Base-by-base conservation (phyloP, 805 yeast genomes). In the Starmerella powellii region DNA sequence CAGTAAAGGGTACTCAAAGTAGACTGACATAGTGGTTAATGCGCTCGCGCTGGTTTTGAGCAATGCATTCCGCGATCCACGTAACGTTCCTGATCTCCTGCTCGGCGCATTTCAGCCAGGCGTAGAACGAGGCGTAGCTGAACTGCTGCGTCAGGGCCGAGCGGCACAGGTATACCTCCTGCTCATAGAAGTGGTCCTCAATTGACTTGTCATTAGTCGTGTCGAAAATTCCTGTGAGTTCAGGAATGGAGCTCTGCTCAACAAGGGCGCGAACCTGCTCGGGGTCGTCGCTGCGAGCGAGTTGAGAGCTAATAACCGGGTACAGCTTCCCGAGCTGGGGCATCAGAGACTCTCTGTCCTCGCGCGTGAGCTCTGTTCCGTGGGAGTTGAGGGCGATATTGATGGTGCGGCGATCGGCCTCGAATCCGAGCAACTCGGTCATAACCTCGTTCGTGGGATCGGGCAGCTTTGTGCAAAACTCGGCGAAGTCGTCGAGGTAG, bases 11-110 rank as follows among this genome's bases (percentile, higher is more conserved):
- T n/a, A n/a, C 24, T 27, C 38, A 35, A 18, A 78, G 85, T 31
- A 88, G 95, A 34, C 93, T 69, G 47, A 93, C 86, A 61, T 86
- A 93, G 62, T 83, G 84, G 55, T 80, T 78, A 52, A 91, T 84
- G 62, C 95, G 76, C 59, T 84, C 93, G 67, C 86, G 84, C 70
- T 91, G 99, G 61, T 86, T 87, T 63, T 93, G 98, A 26, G 97
- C 95, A 66, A 91, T 91, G 69, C 99, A 91, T 67, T 91, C 99
- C 38, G 97, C 95, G 44, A 91, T 88, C 99, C 99, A 91, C n/a
- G 97, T 85, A 52, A 91, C 80, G 62, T 91, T 91, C 64, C 98
- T 75, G 46, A 93, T 76, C 63, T 91, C 99, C 65, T 93, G 98
- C 64, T 91, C 98, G 58, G 81, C 82, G 15, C 95, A 80, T 63